phyloP scores from a whole-genome alignment of 2,329 filamentous ascomycete genomes.

The Fusarium sp. region DNA sequence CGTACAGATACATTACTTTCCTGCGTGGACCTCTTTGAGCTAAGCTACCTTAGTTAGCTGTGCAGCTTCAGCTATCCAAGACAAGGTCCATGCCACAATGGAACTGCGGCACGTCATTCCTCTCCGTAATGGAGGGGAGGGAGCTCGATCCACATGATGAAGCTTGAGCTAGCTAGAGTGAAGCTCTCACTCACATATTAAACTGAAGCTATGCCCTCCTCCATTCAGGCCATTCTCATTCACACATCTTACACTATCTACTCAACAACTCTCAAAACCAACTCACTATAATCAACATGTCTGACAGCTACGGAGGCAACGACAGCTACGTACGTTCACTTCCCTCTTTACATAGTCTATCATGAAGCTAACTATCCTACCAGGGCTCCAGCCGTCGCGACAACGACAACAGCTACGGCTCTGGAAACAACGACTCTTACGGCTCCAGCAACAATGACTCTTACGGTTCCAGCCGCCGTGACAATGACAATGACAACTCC shows the following conservation, averaged over 20 bases:
- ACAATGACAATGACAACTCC: slow-evolving; percentile 4
- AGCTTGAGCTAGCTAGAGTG: slow-evolving; percentile 20
- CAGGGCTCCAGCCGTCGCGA: slow-evolving; percentile 36
- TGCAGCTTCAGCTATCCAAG: slow-evolving; percentile 26
- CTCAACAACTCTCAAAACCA: neutral
- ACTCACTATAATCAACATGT: slow-evolving; percentile 53
- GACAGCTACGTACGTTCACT: slow-evolving; percentile 45
- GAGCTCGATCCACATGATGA: slow-evolving; percentile 32
- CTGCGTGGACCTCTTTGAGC: slow-evolving; percentile 7
- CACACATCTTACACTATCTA: slow-evolving; percentile 10
- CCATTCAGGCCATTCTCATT: neutral
- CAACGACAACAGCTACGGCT: slow-evolving; percentile 18
- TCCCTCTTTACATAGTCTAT: neutral
- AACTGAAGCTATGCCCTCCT: slow-evolving; percentile 31
- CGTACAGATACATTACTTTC: slow-evolving; percentile 9
- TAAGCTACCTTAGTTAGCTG: slow-evolving; percentile 3
- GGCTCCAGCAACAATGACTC: neutral
- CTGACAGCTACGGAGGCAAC: slow-evolving; percentile 58
- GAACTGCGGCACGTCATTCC: slow-evolving; percentile 42
- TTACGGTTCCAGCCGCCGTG: slow-evolving; percentile 27
- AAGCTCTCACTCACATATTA: slow-evolving; percentile 35
- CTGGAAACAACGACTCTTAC: neutral
- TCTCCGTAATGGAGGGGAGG: slow-evolving; percentile 14
- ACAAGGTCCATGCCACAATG: slow-evolving; percentile 32
- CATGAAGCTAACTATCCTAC: slow-evolving; percentile 9